Evolutionary conservation across 1,284 basidiomycete genomes (phyloP).

Genomic region (Rhodotorula sp.): DNA sequence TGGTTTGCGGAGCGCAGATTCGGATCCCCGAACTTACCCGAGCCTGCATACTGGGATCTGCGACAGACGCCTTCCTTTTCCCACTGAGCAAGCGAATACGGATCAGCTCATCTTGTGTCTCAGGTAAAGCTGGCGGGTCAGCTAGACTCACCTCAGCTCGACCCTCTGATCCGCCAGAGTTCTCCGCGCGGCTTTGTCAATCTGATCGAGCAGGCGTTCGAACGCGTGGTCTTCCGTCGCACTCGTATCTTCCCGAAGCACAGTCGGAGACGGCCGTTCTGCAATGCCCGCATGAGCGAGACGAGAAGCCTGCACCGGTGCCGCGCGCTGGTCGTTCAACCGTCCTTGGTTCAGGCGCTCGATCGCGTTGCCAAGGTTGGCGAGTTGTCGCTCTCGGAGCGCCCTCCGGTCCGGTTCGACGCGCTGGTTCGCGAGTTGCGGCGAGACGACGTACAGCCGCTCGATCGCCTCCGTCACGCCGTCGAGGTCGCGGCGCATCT

Average conservation of each 20-base stretch:
- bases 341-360: constrained; percentile 45
- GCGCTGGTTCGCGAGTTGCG: constrained; percentile 80
- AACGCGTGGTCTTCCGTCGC: constrained; percentile 47
- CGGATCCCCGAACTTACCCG: not conserved
- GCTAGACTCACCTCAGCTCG: constrained; percentile 34
- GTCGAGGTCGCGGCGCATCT: constrained; percentile 76
- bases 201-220: constrained; percentile 66
- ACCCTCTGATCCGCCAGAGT: constrained; percentile 67
- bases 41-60: not conserved
- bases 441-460: constrained; percentile 72
- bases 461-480: constrained; percentile 80
- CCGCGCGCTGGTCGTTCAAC: constrained; percentile 48
- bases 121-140: no score
- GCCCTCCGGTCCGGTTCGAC: constrained; percentile 57
- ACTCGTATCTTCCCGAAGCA: constrained; percentile 34
- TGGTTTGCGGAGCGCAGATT: no score
- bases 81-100: no score
- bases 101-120: no score
- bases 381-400: constrained; percentile 42
- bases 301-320: constrained; percentile 25
- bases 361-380: constrained; percentile 44
- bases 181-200: constrained; percentile 68
- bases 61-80: not conserved
- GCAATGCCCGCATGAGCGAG: no score
- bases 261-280: constrained; percentile 13